These are phyloP conservation scores for Pseudozyma hubeiensis DNA, from an alignment of 1,284 basidiomycete species.

Conservation along the genomic window DNA sequence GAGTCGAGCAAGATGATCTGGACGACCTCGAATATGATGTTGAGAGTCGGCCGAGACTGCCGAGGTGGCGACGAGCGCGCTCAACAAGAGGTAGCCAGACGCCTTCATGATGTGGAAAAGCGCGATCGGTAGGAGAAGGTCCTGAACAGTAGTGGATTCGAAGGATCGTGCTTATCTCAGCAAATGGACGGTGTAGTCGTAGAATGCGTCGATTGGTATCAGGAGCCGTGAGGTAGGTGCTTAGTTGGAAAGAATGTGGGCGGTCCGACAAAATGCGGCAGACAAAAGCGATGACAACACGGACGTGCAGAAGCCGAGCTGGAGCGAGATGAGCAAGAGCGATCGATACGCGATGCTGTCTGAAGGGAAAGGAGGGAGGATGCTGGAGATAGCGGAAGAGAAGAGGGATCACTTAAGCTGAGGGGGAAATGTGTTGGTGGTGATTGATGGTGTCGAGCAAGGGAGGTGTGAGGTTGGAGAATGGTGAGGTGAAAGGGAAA, in stretches of 20 bases:
- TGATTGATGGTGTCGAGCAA: not conserved
- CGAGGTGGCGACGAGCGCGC: conserved; percentile 32
- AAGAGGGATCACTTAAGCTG: not conserved
- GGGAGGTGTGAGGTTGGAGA: not conserved
- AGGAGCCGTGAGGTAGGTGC: conserved; percentile 1
- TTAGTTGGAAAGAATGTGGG: conserved; percentile 12
- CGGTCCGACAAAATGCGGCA: not conserved
- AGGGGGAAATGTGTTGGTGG: not conserved
- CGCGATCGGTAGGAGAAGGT: too few relatives aligned
- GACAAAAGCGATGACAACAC: not conserved
- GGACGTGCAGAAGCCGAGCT: not conserved
- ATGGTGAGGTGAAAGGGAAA: not conserved
- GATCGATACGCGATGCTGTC: not conserved
- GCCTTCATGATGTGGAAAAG: conserved; percentile 21
- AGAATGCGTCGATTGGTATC: not conserved
- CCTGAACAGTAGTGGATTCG: too few relatives aligned
- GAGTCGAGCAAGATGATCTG: conserved; percentile 24
- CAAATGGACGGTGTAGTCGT: not conserved
- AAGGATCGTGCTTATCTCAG: too few relatives aligned
- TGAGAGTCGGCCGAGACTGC: conserved; percentile 20
- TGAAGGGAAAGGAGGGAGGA: not conserved
- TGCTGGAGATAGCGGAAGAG: not conserved
- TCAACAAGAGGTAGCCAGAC: conserved; percentile 23
- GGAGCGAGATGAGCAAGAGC: not conserved
- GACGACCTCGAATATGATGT: conserved; percentile 17